Evolutionary conservation across 2,329 filamentous ascomycete species (phyloP), one percentile per base, ranked within the genome.

Genomic region (Xylariaceae sp.): DNA sequence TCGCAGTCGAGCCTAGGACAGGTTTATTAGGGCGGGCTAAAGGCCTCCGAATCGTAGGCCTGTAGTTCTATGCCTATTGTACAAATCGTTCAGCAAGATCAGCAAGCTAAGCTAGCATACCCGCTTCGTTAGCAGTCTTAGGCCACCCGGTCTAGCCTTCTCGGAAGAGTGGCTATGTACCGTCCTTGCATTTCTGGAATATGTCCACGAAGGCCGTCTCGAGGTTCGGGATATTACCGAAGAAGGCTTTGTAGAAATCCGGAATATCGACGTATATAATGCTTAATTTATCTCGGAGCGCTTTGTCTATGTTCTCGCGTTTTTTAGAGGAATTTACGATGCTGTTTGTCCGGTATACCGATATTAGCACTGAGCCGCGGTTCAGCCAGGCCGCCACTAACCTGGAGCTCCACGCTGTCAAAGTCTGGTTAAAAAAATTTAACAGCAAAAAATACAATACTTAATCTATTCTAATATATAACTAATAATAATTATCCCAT

Each of bases 311-410:
- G 50, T 69, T 20, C 37, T 59, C 50, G 16, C 62, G 61, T 37
- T 58, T 45, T 46, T 69, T 62, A 3, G 64, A 67, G 1, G 63
- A 68, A 52, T 68, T 69, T 7, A 53, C 58, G 20, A 74, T 64
- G 34, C 62, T 60, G 52, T 57, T 59, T 6, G 62, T 67, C 27
- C 60, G 66, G 46, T 47, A 46, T 19, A 50, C 50, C 52, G 40
- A 57, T n/a, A n/a, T n/a, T n/a, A n/a, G n/a, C n/a, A n/a, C n/a
- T n/a, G n/a, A n/a, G n/a, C n/a, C n/a, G n/a, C n/a, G n/a, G n/a
- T n/a, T n/a, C n/a, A n/a, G n/a, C n/a, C n/a, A n/a, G n/a, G n/a
- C n/a, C n/a, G n/a, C n/a, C n/a, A n/a, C n/a, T n/a, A n/a, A n/a
- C n/a, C n/a, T n/a, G n/a, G n/a, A n/a, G n/a, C n/a, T n/a, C n/a